Evolutionary conservation across 2,329 filamentous ascomycete species (phyloP).

Genomic region (Biscogniauxia sp.): DNA sequence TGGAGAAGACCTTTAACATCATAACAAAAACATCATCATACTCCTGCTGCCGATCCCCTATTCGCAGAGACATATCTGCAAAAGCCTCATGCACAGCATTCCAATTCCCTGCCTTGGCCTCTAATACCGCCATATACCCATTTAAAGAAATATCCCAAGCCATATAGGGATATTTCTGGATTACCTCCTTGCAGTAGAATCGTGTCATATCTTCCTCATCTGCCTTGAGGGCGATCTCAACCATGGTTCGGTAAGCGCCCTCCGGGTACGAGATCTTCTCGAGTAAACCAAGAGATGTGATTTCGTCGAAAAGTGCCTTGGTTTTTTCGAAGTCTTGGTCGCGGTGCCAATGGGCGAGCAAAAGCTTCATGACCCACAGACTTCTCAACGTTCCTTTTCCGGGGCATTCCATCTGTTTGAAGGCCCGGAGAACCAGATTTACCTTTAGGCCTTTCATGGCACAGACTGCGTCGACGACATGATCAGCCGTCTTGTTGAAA

Average conservation of each 20-base stretch:
- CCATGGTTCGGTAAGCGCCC: slow-evolving; percentile 37
- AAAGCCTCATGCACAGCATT: slow-evolving; percentile 36
- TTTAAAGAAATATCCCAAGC: slow-evolving; percentile 34
- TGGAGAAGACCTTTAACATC: slow-evolving; percentile 39
- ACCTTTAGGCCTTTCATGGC: slow-evolving; percentile 27
- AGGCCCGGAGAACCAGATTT: slow-evolving; percentile 28
- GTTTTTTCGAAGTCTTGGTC: slow-evolving; percentile 25
- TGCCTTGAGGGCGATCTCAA: slow-evolving; percentile 40
- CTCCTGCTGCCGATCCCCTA: slow-evolving; percentile 8
- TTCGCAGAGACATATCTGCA: slow-evolving; percentile 19
- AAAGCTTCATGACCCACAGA: slow-evolving; percentile 37
- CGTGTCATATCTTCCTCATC: slow-evolving; percentile 32
- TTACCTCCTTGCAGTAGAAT: slow-evolving; percentile 28
- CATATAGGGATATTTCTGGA: slow-evolving; percentile 25
- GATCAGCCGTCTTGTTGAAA: slow-evolving; percentile 29
- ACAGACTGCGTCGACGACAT: slow-evolving; percentile 34
- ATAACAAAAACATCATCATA: slow-evolving; percentile 36
- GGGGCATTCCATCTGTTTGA: slow-evolving; percentile 26
- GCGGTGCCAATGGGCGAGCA: slow-evolving; percentile 36
- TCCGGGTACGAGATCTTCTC: slow-evolving; percentile 26
- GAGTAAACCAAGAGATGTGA: slow-evolving; percentile 23
- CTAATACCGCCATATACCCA: slow-evolving; percentile 35
- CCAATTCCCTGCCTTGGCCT: slow-evolving; percentile 43
- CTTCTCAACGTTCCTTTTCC: slow-evolving; percentile 25
- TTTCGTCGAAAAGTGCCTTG: slow-evolving; percentile 29